Evolutionary conservation across 805 yeast genomes (phyloP), one percentile per base, ranked within the genome.

Genomic region (Metschnikowia colocasiae): DNA sequence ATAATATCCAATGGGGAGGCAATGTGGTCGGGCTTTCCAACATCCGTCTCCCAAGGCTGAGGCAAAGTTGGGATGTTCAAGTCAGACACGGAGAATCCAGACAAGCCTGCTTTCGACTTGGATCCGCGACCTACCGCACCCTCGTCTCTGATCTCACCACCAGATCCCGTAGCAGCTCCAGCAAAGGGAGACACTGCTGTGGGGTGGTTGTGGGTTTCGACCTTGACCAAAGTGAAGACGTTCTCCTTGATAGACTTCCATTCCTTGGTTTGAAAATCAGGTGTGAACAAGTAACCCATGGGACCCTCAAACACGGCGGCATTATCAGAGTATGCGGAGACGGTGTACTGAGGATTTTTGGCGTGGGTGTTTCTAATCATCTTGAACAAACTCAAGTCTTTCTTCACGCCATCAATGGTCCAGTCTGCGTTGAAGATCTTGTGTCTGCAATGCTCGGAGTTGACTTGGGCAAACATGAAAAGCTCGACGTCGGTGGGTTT

Each of bases 41-140:
- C 77, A 52, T 84, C 80, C 50, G 84, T 64, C 70, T 94, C 99
- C 99, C 99, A 94, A 30, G 98, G 97, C 73, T 91, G 97, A 50
- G 76, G 76, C 61, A 82, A 78, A 19, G 74, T 81, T 40, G 99
- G 99, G 58, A 94, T 91, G 54, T 80, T 75, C 65, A 94, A 77
- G 68, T 94, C 98, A 33, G 95, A 84, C 19, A 90, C 97, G 9
- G 95, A 79, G 68, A 83, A 94, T 7, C 99, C 99, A 35, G 95
- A 76, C 52, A 94, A 75, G 46, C 99, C 99, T 62, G 97, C 96
- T 71, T 94, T 92, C 37, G 98, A 81, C 68, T 89, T 89, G 22
- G 98, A 92, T 39, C 99, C 99, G 67, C 97, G 82, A 54, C 99
- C 99, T 22, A 94, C 96, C 26, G 99, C 99, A 72, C 97, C 99